Base-by-base conservation (phyloP, 768 basidiomycete genomes). In the Arthromyces matolae region DNA sequence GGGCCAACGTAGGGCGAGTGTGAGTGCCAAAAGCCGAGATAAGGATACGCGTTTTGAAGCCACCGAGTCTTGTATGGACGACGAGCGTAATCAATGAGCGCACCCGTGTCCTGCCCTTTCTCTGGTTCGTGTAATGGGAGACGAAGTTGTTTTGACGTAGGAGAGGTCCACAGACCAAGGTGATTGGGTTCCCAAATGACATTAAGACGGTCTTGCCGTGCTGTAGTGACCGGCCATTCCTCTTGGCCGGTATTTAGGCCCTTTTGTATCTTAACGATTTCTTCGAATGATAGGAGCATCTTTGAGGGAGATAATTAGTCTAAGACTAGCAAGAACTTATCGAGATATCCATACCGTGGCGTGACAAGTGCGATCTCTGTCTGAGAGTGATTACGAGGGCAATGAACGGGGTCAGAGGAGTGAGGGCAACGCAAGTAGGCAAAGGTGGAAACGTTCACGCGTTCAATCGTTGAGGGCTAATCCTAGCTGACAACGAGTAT, bases 11-110 rank as follows among this genome's bases (percentile, higher is more conserved):
- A 52, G 3, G 19, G 8, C 2, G 20, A 5, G 5, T 42, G 41
- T n/a, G 43, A 10, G 0, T 45, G 51, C 51, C 51, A 52, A 19
- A 52, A 52, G 6, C 33, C 51, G 16, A 38, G 28, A 24, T 29
- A 52, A 10, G 41, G 45, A 22, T 38, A n/a, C 3, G n/a, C 1
- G 2, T 10, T 16, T 8, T 52, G 20, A 1, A 47, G 18, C 51
- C 51, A 52, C 5, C 45, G 41, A 3, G 28, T 36, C 35, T 42
- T 47, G 9, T 31, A 44, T n/a, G 44, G 49, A 4, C 32, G 25
- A 8, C 38, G 10, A n/a, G 2, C 22, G 22, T 40, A 45, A 16
- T 40, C 24, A 10, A 23, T 16, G 7, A 48, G 9, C 9, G 32
- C 8, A n/a, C 38, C 38, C 0, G 25, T 16, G 47, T 45, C 25